Conservation (phyloP, 352 stramenopile genomes). For the Thalassiosira hispida region DNA sequence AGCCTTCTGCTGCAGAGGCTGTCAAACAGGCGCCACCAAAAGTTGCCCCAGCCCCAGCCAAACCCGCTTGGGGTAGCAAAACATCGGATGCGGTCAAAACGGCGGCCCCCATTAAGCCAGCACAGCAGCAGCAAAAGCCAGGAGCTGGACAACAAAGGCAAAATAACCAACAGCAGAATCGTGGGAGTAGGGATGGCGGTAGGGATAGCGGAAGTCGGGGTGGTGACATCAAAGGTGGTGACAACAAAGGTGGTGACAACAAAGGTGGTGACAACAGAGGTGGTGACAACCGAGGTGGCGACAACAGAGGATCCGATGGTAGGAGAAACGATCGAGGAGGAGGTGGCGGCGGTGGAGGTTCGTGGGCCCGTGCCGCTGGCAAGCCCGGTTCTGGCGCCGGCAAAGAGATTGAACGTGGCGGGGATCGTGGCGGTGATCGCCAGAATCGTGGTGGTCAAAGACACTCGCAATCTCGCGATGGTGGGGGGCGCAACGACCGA, state of each 20-base stretch:
- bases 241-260: constrained; percentile 1
- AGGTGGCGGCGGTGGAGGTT: constrained; percentile 1
- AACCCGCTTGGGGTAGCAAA: constrained; percentile 46
- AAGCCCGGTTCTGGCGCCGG: constrained; percentile 20
- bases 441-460: too few species aligned
- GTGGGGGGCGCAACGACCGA: too few species aligned
- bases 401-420: constrained; percentile 1
- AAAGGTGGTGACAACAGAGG: constrained; percentile 7
- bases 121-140: constrained; percentile 27
- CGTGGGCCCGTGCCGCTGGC: constrained; percentile 40
- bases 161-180: not conserved
- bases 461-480: constrained; percentile 24
- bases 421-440: constrained; percentile 15
- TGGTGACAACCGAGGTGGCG: not conserved
- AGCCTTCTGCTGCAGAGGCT: constrained; percentile 11
- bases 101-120: constrained; percentile 38
- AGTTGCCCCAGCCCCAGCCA: constrained; percentile 32
- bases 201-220: constrained; percentile 12
- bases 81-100: constrained; percentile 51
- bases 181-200: not conserved
- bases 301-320: not conserved
- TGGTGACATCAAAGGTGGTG: not conserved
- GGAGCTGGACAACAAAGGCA: constrained; percentile 11
- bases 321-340: constrained; percentile 4
- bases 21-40: constrained; percentile 28